Evolutionary conservation across 768 basidiomycete genomes (phyloP).

Genomic region (Mycena venus): DNA sequence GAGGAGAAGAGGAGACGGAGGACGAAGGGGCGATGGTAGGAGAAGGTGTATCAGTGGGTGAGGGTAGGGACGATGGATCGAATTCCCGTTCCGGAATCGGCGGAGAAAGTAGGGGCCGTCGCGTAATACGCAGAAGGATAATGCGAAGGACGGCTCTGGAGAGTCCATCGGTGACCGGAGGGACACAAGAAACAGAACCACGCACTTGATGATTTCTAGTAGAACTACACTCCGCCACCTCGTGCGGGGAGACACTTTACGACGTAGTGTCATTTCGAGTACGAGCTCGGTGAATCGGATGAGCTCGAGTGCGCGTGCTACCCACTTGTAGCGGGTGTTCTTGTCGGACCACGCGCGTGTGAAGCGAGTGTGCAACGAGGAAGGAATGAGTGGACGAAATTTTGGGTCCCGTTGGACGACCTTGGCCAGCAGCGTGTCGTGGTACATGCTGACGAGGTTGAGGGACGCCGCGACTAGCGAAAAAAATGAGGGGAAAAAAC

Average conservation of each 20-base stretch:
- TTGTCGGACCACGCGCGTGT: conserved; percentile 89
- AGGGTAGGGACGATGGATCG: conserved; percentile 78
- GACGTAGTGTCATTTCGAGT: conserved; percentile 88
- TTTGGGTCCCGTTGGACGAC: conserved; percentile 75
- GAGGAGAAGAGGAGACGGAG: conserved; percentile 66
- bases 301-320: conserved; percentile 79
- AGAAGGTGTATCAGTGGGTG: conserved; percentile 65
- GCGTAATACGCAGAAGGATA: conserved; percentile 79
- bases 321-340: conserved; percentile 81
- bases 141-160: conserved; percentile 83
- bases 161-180: background rate
- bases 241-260: conserved; percentile 73
- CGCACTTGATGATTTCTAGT: conserved; percentile 89
- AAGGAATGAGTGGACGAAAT: conserved; percentile 81
- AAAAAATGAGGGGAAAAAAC: conserved; percentile 32
- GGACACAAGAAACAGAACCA: conserved; percentile 19
- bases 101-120: conserved; percentile 79
- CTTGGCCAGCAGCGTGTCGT: conserved; percentile 89
- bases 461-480: conserved; percentile 87
- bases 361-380: conserved; percentile 87
- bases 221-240: conserved; percentile 84
- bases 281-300: conserved; percentile 87
- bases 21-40: conserved; percentile 74
- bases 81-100: conserved; percentile 91
- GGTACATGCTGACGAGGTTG: conserved; percentile 92